Conservation (phyloP, 2,329 filamentous ascomycete species). For the Microthyrium microscopicum region DNA sequence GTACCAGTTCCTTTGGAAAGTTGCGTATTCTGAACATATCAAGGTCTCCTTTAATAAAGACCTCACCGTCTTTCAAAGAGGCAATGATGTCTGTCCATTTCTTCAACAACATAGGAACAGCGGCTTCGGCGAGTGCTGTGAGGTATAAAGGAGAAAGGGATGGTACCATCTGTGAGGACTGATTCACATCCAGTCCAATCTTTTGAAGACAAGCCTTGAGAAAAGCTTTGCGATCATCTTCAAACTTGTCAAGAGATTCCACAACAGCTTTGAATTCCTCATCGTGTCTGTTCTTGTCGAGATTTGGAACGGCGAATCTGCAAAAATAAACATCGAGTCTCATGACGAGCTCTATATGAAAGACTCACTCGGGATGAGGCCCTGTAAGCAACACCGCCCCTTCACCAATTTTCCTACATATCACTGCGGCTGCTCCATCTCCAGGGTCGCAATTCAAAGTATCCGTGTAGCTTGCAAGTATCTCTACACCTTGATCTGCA, state of each 20-base stretch:
- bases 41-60: conserved; percentile 62
- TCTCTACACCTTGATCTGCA: conserved; percentile 50
- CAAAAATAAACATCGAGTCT: conserved; percentile 10
- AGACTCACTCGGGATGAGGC: conserved; percentile 73
- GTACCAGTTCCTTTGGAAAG: conserved; percentile 10
- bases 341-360: conserved; percentile 8
- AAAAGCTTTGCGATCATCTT: conserved; percentile 55
- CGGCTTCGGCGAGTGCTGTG: conserved; percentile 47
- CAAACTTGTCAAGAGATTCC: conserved; percentile 48
- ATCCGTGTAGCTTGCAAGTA: conserved; percentile 66
- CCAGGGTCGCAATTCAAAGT: conserved; percentile 62
- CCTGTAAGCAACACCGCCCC: conserved; percentile 69
- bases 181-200: conserved; percentile 62
- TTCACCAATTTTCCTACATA: conserved; percentile 69
- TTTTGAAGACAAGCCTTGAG: conserved; percentile 65
- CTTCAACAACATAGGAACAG: conserved; percentile 51
- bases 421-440: conserved; percentile 55
- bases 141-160: conserved; percentile 71
- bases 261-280: conserved; percentile 57
- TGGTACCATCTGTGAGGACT: conserved; percentile 52
- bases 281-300: conserved; percentile 49
- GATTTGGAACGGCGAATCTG: conserved; percentile 69
- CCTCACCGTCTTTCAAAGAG: conserved; percentile 45
- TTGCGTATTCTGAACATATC: conserved; percentile 49
- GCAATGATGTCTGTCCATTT: conserved; percentile 50